Evolutionary conservation across 805 yeast genomes (phyloP), one percentile per base, ranked within the genome.

Genomic region (Cyberlindnera suaveolens): DNA sequence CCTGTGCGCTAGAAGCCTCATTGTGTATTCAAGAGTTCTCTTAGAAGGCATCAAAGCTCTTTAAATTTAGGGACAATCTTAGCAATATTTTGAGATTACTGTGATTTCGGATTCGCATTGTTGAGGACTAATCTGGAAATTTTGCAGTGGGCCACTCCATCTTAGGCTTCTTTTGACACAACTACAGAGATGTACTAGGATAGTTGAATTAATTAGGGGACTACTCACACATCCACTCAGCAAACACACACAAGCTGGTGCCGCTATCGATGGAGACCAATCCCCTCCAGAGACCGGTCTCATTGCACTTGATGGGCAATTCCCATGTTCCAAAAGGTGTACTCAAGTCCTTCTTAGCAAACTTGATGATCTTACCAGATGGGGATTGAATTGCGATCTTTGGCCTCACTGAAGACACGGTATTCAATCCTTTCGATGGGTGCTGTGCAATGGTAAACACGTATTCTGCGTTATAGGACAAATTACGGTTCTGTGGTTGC

Each of bases 231-330:
- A 69, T 68, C 99, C 99, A 91, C 62, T 89, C 96, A 13, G 95
- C 89, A 64, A 86, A 88, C 3, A 85, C 87, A 54, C 88, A 83
- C 87, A 96, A 86, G 42, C 88, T 81, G 42, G 73, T 72, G 4
- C 85, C 86, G 34, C 80, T 76, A 49, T 87, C 91, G 9, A 87
- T 82, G 33, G 84, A 76, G 0, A 87, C 87, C 38, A 90, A 72
- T 2, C 88, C 91, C 44, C 90, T 74, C 87, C 96, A 93, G 15
- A 73, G 60, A 3, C 99, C 99, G 1, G 65, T 60, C 58, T 90
- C 96, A 47, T 72, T 74, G 44, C 87, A 70, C 45, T 75, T 74
- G 19, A 84, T 66, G 34, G 72, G 68, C n/a, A 75, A 59, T 46
- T 75, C 82, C 79, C 82, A 86, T 1, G 71, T 60, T 1, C 84